Percentiles rank a stretch among this genome's conserved stretches.
phyloP scores from a whole-genome alignment of 2,329 filamentous ascomycete species.

The Fusarium sp. region DNA sequence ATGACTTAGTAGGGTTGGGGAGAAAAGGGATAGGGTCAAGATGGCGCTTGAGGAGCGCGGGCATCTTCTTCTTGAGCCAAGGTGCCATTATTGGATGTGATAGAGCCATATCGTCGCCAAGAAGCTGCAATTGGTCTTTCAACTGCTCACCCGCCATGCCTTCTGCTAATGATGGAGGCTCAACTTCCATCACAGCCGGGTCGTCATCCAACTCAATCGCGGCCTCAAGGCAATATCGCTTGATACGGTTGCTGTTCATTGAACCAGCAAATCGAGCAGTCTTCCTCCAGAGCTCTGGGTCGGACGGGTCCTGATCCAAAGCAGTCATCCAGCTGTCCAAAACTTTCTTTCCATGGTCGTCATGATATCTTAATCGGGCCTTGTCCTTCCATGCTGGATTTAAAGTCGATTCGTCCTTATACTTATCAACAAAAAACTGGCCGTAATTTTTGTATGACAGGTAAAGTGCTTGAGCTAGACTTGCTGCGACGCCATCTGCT shows the following conservation, averaged over 20 bases:
- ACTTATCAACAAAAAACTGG: slow-evolving; percentile 83
- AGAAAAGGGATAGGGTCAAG: slow-evolving; percentile 73
- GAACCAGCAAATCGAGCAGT: slow-evolving; percentile 68
- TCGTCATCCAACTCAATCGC: slow-evolving; percentile 76
- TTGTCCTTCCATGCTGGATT: slow-evolving; percentile 62
- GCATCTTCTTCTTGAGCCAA: slow-evolving; percentile 64
- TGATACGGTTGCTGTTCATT: slow-evolving; percentile 66
- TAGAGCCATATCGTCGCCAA: slow-evolving; percentile 66
- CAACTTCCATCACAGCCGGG: slow-evolving; percentile 69
- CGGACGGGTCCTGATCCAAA: slow-evolving; percentile 73
- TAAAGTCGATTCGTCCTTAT: slow-evolving; percentile 51
- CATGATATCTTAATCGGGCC: slow-evolving; percentile 43
- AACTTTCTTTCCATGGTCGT: slow-evolving; percentile 56
- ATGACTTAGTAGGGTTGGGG: slow-evolving; percentile 60
- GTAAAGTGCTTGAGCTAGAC: slow-evolving; percentile 88
- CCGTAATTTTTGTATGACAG: slow-evolving; percentile 96
- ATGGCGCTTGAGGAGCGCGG: slow-evolving; percentile 61
- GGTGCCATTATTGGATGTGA: slow-evolving; percentile 71
- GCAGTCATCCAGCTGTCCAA: slow-evolving; percentile 68
- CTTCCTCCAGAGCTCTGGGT: slow-evolving; percentile 73
- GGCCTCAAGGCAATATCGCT: slow-evolving; percentile 72
- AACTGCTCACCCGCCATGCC: slow-evolving; percentile 72
- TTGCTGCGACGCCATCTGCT: slow-evolving; percentile 80
- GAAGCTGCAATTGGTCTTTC: slow-evolving; percentile 63
- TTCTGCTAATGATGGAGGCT: slow-evolving; percentile 72